Evolutionary conservation across 768 basidiomycete genomes (phyloP), one percentile per base, ranked within the genome.

Genomic region (Tephrocybe rancida): DNA sequence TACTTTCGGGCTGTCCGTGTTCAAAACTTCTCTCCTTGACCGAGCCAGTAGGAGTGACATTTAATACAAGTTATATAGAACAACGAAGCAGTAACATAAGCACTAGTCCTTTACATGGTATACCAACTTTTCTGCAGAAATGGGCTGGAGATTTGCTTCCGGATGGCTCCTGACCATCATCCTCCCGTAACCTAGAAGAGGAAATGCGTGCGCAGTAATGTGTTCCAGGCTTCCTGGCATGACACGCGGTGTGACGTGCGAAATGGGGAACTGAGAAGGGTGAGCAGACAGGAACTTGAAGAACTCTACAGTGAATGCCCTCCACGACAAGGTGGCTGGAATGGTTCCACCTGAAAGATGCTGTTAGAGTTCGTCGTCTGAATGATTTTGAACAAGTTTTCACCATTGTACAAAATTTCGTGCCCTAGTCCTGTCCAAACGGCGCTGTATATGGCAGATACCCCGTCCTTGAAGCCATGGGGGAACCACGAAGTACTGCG

Each of bases 351-450:
- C 70, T 70, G 30, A 8, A 8, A 3, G 22, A 43, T 10, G n/a
- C 5, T 4, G 16, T 32, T 19, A 48, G 25, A 10, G 30, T 16
- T 10, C 16, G 26, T 37, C 39, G 2, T 19, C 6, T 26, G n/a
- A n/a, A 13, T 19, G 16, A 29, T 30, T 18, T 41, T 24, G 11
- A 34, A 41, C 18, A 7, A 24, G 22, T 24, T 14, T 65, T 22
- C 53, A 67, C 71, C 57, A 44, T 69, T 70, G 38, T 69, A 70
- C 0, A 52, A 3, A 26, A 72, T 59, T 29, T 70, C 69, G 48
- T 70, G 61, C 8, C 70, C 71, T 19, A 73, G 60, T 13, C 70
- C 71, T 16, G 53, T 56, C 70, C 72, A 73, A 4, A 64, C 70
- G 13, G 69, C 67, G 25, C 66, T 67, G 54, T 70, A 72, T 2